These are phyloP conservation scores for Copromyces sp. DNA, from an alignment of 495 filamentous ascomycete genomes.

Conservation along the genomic window DNA sequence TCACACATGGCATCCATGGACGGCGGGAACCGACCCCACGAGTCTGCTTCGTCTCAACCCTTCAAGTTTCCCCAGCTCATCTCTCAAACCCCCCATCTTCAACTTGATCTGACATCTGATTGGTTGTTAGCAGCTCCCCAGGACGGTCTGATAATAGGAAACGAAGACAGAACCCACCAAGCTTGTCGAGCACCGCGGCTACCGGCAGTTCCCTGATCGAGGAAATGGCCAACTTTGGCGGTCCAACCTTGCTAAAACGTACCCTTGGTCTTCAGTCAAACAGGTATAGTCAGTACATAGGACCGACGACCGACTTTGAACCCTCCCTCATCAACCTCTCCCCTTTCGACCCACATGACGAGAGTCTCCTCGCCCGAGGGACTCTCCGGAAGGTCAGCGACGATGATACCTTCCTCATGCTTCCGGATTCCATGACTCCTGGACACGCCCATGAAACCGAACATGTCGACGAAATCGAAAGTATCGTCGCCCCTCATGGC, in stretches of 20 bases:
- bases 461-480: constrained; percentile 71
- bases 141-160: constrained; percentile 44
- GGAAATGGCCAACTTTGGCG: constrained; percentile 52
- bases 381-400: constrained; percentile 72
- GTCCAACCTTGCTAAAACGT: constrained; percentile 49
- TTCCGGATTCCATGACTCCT: constrained; percentile 53
- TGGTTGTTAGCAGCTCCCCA: constrained; percentile 38
- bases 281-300: constrained; percentile 54
- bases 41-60: constrained; percentile 1
- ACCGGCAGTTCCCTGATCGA: constrained; percentile 43
- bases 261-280: constrained; percentile 55
- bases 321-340: constrained; percentile 62
- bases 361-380: constrained; percentile 55
- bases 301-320: constrained; percentile 64
- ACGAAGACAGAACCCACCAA: constrained; percentile 40
- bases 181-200: constrained; percentile 42
- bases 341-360: constrained; percentile 59
- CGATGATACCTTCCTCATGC: constrained; percentile 74
- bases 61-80: background rate
- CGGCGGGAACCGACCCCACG: constrained; percentile 9
- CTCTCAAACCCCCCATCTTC: background rate
- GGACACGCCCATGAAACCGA: constrained; percentile 50
- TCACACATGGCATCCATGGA: constrained; percentile 6
- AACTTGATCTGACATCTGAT: constrained; percentile 32
- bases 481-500: constrained; percentile 71